These are phyloP conservation scores for Mycosphaerella sp. DNA, from an alignment of 2,329 filamentous ascomycete genomes.

Conservation along the genomic window DNA sequence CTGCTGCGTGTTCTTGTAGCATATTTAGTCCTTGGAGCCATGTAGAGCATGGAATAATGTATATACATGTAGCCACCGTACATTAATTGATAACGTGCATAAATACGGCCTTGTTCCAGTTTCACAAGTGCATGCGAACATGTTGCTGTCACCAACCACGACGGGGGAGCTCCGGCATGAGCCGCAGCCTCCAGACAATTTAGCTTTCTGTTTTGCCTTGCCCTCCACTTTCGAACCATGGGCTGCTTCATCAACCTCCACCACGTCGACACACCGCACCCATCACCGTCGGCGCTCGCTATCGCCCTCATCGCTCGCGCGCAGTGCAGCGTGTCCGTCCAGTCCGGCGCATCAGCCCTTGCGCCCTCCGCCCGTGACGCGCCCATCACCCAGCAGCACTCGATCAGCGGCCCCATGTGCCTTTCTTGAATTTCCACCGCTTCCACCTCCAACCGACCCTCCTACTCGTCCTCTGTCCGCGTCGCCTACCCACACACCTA, in stretches of 20 bases:
- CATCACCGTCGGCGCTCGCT: not conserved
- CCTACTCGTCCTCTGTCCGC: not conserved
- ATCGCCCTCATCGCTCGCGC: not conserved
- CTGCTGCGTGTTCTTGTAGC: not conserved
- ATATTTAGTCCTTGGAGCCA: not conserved
- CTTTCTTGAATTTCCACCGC: not conserved
- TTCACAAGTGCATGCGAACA: too few relatives aligned
- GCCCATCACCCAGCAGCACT: not conserved
- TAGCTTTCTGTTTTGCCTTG: too few relatives aligned
- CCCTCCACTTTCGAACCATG: too few relatives aligned
- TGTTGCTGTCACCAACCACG: too few relatives aligned
- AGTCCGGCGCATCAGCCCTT: not conserved
- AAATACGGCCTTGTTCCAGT: too few relatives aligned
- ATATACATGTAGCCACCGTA: too few relatives aligned
- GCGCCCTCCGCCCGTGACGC: not conserved
- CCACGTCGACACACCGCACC: too few relatives aligned
- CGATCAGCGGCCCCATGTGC: constrained; percentile 2
- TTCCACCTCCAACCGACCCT: not conserved
- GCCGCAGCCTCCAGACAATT: too few relatives aligned
- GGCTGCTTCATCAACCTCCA: too few relatives aligned
- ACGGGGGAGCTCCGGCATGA: too few relatives aligned
- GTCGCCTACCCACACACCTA: constrained; percentile 1
- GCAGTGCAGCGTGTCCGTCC: not conserved
- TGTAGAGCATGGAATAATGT: too few relatives aligned
- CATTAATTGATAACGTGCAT: too few relatives aligned